Conservation (phyloP, 306 rosid genomes). For the Lagenaria siceraria region DNA sequence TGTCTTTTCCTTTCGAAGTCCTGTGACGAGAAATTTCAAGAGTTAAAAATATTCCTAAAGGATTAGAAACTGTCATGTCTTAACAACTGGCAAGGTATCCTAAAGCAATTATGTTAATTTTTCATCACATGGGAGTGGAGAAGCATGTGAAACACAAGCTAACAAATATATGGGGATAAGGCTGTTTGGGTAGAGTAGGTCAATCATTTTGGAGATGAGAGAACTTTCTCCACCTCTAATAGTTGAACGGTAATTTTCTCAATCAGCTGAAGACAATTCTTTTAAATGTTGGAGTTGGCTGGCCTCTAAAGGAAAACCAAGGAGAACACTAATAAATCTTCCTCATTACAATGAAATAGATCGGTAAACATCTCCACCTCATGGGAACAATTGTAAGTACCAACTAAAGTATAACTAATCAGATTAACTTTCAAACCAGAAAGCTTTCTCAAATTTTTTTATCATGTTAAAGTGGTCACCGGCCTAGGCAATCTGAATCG, state of each 20-base stretch:
- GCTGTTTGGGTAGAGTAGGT: neutral
- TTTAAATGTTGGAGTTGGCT: too few species aligned
- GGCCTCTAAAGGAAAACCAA: neutral
- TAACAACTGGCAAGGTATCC: neutral
- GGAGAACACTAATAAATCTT: neutral
- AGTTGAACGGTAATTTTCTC: neutral
- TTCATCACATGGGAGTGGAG: neutral
- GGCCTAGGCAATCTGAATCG: neutral
- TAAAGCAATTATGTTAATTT: neutral
- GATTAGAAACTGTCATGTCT: neutral
- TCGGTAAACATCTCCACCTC: neutral
- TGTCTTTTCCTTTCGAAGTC: neutral
- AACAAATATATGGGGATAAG: neutral
- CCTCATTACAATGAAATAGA: neutral
- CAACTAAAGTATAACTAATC: neutral
- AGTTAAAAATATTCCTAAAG: neutral
- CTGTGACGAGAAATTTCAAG: neutral
- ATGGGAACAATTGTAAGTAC: neutral
- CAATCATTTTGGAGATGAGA: neutral
- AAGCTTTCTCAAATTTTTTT: neutral
- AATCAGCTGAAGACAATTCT: neutral
- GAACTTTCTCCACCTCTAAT: neutral
- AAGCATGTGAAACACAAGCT: neutral
- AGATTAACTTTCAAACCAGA: neutral
- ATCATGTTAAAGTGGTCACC: neutral